These are phyloP conservation scores for Teratosphaeria destructans DNA, from an alignment of 2,329 filamentous ascomycete genomes.

Conservation along the genomic window DNA sequence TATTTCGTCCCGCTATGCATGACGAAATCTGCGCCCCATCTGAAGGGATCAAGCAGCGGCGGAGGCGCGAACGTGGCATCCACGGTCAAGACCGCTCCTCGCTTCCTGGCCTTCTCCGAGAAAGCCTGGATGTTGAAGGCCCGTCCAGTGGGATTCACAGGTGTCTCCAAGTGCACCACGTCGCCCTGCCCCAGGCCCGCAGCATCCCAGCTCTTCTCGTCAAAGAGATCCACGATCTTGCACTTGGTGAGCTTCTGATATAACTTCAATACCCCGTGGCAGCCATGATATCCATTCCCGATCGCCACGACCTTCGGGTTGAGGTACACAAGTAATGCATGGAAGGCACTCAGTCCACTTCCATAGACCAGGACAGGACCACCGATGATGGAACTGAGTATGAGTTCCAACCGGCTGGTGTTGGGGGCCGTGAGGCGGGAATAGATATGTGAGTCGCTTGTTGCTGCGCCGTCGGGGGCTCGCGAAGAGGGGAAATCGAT, in stretches of 20 bases:
- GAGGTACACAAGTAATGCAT: constrained; percentile 72
- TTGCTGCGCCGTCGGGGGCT: constrained; percentile 29
- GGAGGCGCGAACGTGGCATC: constrained; percentile 92
- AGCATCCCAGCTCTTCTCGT: constrained; percentile 27
- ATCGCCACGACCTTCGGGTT: constrained; percentile 79
- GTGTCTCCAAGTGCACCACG: constrained; percentile 84
- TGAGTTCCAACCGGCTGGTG: constrained; percentile 71
- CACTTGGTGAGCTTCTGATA: constrained; percentile 67
- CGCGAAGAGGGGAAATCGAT: constrained; percentile 10
- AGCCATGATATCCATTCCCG: constrained; percentile 82
- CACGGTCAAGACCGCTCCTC: constrained; percentile 68
- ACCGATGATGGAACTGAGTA: constrained; percentile 63
- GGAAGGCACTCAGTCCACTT: constrained; percentile 79
- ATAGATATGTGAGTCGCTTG: constrained; percentile 63
- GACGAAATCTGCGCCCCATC: constrained; percentile 68
- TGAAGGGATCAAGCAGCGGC: constrained; percentile 76
- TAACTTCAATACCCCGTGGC: constrained; percentile 71
- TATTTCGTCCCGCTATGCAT: constrained; percentile 97
- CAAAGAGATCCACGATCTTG: constrained; percentile 55
- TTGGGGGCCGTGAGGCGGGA: constrained; percentile 71
- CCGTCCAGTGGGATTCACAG: constrained; percentile 80
- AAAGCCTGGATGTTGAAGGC: constrained; percentile 64
- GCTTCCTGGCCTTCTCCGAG: constrained; percentile 58
- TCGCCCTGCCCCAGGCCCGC: constrained; percentile 68
- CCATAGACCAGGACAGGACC: constrained; percentile 66